Evolutionary conservation across 192 early-diverging fungal species (phyloP).

Genomic region (Polychytrium aggregatum): DNA sequence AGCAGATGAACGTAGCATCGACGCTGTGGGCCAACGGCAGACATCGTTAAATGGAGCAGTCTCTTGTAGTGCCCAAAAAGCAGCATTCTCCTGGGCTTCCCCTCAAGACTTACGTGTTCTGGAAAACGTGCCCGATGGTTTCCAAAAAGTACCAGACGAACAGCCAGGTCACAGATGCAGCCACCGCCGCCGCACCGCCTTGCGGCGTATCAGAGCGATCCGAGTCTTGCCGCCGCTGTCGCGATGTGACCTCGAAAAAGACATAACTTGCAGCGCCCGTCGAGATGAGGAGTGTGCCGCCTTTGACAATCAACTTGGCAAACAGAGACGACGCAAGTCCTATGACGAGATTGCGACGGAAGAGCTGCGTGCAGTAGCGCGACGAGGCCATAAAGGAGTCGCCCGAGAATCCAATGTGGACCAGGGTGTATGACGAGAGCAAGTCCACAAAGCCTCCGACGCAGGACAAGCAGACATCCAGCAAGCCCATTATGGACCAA

Average conservation of each 20-base stretch:
- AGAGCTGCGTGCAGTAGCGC: slow-evolving; percentile 50
- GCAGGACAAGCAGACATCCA: slow-evolving; percentile 10
- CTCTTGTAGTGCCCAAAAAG: no score
- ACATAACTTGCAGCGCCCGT: slow-evolving; percentile 41
- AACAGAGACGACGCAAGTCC: slow-evolving; percentile 45
- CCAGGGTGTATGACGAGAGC: slow-evolving; percentile 50
- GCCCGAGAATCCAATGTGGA: slow-evolving; percentile 60
- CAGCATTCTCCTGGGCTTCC: no score
- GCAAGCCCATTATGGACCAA: no score
- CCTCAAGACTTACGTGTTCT: slow-evolving; percentile 55
- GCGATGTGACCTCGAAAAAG: slow-evolving; percentile 45
- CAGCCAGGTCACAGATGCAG: slow-evolving; percentile 23
- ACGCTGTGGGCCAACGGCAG: slow-evolving; percentile 28
- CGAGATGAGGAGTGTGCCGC: slow-evolving; percentile 47
- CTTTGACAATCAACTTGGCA: slow-evolving; percentile 41
- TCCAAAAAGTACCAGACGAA: slow-evolving; percentile 40
- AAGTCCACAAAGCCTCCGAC: slow-evolving; percentile 7
- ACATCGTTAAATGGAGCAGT: background rate
- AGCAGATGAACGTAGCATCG: slow-evolving; percentile 71
- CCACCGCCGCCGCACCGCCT: slow-evolving; percentile 39
- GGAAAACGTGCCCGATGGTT: slow-evolving; percentile 58
- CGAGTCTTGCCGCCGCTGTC: background rate
- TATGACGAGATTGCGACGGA: slow-evolving; percentile 61
- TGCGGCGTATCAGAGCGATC: slow-evolving; percentile 1
- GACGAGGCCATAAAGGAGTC: slow-evolving; percentile 47